Conservation (phyloP, 2,329 filamentous ascomycete species). For the Chrysoporthe deuterocubensis region DNA sequence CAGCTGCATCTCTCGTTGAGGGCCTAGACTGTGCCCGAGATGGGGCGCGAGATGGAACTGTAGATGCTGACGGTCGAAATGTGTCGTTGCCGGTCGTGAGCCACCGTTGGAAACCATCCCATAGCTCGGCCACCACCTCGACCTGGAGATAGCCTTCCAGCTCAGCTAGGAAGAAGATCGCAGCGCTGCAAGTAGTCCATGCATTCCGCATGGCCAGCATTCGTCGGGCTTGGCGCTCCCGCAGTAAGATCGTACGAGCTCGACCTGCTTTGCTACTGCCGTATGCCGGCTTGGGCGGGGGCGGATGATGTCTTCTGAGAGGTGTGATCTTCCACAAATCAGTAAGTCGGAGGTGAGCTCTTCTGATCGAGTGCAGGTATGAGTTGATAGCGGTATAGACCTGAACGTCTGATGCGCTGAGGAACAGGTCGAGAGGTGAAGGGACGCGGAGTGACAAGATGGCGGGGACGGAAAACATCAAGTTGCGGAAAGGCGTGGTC, state of each 20-base stretch:
- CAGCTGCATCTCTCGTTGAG: slow-evolving; percentile 5
- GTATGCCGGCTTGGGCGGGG: slow-evolving; percentile 67
- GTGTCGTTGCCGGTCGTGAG: slow-evolving; percentile 54
- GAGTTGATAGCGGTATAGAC: slow-evolving; percentile 85
- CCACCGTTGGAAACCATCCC: slow-evolving; percentile 80
- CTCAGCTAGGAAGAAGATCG: slow-evolving; percentile 87
- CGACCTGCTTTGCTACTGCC: slow-evolving; percentile 65
- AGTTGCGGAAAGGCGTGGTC: slow-evolving; percentile 71
- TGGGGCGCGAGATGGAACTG: slow-evolving; percentile 15
- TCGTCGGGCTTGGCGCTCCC: slow-evolving; percentile 67
- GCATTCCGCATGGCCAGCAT: slow-evolving; percentile 74
- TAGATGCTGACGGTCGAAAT: slow-evolving; percentile 30
- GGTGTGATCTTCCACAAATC: slow-evolving; percentile 85
- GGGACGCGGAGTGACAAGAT: slow-evolving; percentile 72
- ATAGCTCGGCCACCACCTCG: slow-evolving; percentile 81
- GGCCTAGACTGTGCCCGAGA: slow-evolving; percentile 13
- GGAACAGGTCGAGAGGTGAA: slow-evolving; percentile 84
- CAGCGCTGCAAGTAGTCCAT: slow-evolving; percentile 88
- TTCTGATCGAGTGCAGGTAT: slow-evolving; percentile 83
- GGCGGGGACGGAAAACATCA: slow-evolving; percentile 79
- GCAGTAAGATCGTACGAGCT: slow-evolving; percentile 62
- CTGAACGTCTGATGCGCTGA: slow-evolving; percentile 74
- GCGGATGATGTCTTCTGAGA: slow-evolving; percentile 76
- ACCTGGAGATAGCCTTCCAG: slow-evolving; percentile 88
- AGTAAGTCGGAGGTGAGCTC: slow-evolving; percentile 82